Percentiles rank a stretch among this genome's conserved stretches.
phyloP scores from a whole-genome alignment of 164 flowering plant species.

The Chimonanthus praecox region DNA sequence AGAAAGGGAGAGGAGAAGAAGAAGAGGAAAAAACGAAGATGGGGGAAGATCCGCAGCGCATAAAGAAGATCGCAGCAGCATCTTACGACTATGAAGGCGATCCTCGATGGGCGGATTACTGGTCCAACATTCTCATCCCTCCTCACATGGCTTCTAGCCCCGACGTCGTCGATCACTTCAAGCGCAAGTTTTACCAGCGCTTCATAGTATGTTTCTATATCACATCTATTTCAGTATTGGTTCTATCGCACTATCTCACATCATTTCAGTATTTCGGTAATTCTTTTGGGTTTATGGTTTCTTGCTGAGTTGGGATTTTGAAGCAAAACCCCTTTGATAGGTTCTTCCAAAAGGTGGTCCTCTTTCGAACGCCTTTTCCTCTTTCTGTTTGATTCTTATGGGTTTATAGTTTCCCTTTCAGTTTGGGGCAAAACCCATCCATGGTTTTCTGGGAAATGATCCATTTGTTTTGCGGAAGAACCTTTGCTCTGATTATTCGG shows the following conservation, averaged over 20 bases:
- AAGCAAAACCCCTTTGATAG: neutral
- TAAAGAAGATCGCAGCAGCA: conserved; percentile 81
- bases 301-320: neutral
- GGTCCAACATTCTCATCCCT: conserved; percentile 95
- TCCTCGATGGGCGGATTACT: conserved; percentile 88
- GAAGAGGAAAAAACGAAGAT: conserved; percentile 11
- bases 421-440: neutral
- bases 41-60: conserved; percentile 70
- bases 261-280: neutral
- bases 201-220: conserved; percentile 44
- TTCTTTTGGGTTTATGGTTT: neutral
- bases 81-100: conserved; percentile 92
- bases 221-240: neutral
- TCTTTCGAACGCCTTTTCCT: neutral
- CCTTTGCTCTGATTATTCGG: neutral
- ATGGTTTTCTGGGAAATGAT: neutral
- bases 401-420: neutral
- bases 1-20: neutral
- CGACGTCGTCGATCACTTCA: conserved; percentile 80
- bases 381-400: neutral
- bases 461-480: neutral
- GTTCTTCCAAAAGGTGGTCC: neutral
- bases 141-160: conserved; percentile 84
- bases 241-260: neutral
- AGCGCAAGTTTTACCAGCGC: conserved; percentile 96